Evolutionary conservation across 208 protist genomes (phyloP), one percentile per base, ranked within the genome.

Genomic region (Acanthamoeba healyi): DNA sequence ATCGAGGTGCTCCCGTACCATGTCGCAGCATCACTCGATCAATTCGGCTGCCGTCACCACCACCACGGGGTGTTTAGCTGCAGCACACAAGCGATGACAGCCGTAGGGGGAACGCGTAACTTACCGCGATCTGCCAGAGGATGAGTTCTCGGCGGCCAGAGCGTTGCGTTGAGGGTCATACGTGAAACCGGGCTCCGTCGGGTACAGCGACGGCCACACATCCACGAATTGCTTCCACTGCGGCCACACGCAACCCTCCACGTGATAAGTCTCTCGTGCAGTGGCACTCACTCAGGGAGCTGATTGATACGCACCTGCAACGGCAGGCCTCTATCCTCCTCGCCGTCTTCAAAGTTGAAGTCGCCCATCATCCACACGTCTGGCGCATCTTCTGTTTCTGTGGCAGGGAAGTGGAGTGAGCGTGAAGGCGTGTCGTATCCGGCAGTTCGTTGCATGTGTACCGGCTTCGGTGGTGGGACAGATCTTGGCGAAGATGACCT

Each of bases 341-440:
- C 77, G 22, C 77, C 77, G 44, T 86, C 77, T 32, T 58, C 77
- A 54, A 86, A 86, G 77, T 86, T 86, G 77, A 86, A 86, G 44
- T 86, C 77, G 9, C 77, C 77, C 77, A 86, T 61, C n/a, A 86
- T n/a, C 77, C 77, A 58, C 34, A 61, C 34, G 42, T 86, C 46
- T 10, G 19, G 5, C 29, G 15, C 56, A 6, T 86, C 77, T 0
- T 54, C 77, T 24, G n/a, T n/a, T n/a, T n/a, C n/a, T 58, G 40
- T 61, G 34, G 17, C 34, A 46, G 36, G 42, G n/a, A 82, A 10
- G 24, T 26, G 42, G 19, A 22, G 63, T 12, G 63, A 22, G 63
- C 26, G 19, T 38, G 63, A n/a, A n/a, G n/a, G n/a, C n/a, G n/a
- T n/a, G n/a, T n/a, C n/a, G n/a, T n/a, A n/a, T n/a, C n/a, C n/a